phyloP scores from a whole-genome alignment of 2,329 filamentous ascomycete species.

The Chrysosporium queenslandicum region DNA sequence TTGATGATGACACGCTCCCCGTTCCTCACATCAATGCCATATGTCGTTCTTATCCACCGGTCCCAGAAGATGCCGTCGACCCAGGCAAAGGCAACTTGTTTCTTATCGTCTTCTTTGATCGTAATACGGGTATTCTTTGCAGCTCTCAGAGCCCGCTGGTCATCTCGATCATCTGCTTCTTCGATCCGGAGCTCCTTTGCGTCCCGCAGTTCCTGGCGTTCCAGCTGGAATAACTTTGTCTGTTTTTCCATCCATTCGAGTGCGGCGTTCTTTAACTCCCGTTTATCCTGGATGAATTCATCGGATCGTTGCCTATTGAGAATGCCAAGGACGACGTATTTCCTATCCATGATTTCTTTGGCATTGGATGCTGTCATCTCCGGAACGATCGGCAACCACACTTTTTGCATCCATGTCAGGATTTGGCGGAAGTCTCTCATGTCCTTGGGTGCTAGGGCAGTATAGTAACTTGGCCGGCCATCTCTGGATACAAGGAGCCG shows the following conservation, averaged over 20 bases:
- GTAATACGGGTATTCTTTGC: conserved; percentile 89
- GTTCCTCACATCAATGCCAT: conserved; percentile 74
- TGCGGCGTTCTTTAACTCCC: conserved; percentile 90
- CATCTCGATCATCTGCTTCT: conserved; percentile 86
- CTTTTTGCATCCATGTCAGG: conserved; percentile 85
- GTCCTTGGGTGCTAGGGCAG: conserved; percentile 72
- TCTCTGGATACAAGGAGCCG: conserved; percentile 80
- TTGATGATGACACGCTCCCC: conserved; percentile 94
- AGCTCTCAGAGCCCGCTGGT: conserved; percentile 72
- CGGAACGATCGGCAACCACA: conserved; percentile 92
- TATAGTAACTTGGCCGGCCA: conserved; percentile 82
- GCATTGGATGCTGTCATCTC: conserved; percentile 88
- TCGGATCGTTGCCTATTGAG: conserved; percentile 70
- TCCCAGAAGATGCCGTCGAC: conserved; percentile 97
- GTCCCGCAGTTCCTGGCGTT: conserved; percentile 85
- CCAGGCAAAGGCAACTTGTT: conserved; percentile 92
- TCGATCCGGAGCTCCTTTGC: conserved; percentile 92
- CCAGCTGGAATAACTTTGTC: conserved; percentile 78
- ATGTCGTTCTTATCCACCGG: conserved; percentile 89
- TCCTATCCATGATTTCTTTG: conserved; percentile 87
- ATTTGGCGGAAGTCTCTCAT: conserved; percentile 81
- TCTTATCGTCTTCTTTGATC: conserved; percentile 76
- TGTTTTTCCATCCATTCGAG: conserved; percentile 98
- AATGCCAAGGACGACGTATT: conserved; percentile 86
- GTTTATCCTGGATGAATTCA: conserved; percentile 65